Conservation (phyloP, 352 stramenopile genomes). For the Globisporangium cederbergense region DNA sequence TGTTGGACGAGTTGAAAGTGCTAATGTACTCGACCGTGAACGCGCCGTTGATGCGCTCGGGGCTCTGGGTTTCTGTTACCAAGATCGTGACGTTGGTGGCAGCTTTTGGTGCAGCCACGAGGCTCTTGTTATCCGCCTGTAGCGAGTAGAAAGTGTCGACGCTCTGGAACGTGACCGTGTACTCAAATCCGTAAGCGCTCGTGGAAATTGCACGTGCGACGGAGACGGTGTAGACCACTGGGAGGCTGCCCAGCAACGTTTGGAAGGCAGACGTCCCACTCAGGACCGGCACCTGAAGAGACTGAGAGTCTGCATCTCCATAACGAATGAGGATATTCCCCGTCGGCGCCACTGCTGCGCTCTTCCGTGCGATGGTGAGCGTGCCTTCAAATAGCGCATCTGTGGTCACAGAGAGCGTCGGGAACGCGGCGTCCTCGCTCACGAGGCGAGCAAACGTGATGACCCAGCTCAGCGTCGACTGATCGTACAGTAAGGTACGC, state of each 20-base stretch:
- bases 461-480: constrained; percentile 40
- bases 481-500: constrained; percentile 27
- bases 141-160: constrained; percentile 45
- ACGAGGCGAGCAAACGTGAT: constrained; percentile 56
- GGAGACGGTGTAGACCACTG: constrained; percentile 32
- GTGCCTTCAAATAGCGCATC: constrained; percentile 44
- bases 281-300: constrained; percentile 21
- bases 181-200: constrained; percentile 40
- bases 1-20: constrained; percentile 35
- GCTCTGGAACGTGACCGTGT: constrained; percentile 47
- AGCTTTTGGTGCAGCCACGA: constrained; percentile 17
- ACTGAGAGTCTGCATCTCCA: constrained; percentile 19
- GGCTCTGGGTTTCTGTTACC: constrained; percentile 28
- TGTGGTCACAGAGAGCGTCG: constrained; percentile 27
- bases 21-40: constrained; percentile 51
- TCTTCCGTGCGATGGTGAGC: constrained; percentile 18
- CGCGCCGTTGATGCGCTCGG: constrained; percentile 38
- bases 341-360: constrained; percentile 22
- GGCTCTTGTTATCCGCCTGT: constrained; percentile 16
- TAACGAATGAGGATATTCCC: constrained; percentile 46
- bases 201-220: constrained; percentile 20
- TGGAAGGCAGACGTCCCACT: constrained; percentile 27
- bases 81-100: constrained; percentile 12
- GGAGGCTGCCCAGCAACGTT: constrained; percentile 25
- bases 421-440: constrained; percentile 27